These are phyloP conservation scores for Jimgerdemannia flammicorona DNA, from an alignment of 192 early-diverging fungal genomes.

Conservation along the genomic window DNA sequence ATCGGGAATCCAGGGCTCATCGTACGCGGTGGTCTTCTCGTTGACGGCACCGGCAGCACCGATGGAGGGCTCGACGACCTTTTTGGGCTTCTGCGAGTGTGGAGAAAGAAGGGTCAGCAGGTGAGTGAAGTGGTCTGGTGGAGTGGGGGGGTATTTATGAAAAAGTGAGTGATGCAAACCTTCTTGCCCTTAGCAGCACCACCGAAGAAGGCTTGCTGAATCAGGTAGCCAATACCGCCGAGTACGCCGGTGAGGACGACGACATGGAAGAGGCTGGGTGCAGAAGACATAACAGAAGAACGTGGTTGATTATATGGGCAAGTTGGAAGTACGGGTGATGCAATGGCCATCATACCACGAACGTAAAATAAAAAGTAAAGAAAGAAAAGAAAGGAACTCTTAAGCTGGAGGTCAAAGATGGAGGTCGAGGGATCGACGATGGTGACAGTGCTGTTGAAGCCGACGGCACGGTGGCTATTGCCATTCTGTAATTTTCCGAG, in stretches of 20 bases:
- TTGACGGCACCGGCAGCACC: neutral
- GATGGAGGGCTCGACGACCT: neutral
- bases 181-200: slow-evolving; percentile 26
- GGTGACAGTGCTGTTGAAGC: slow-evolving; percentile 40
- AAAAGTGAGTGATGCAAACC: neutral
- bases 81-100: slow-evolving; percentile 1
- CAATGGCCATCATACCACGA: neutral
- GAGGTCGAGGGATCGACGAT: slow-evolving; percentile 43
- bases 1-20: slow-evolving; percentile 55
- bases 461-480: slow-evolving; percentile 29
- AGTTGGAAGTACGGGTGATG: neutral
- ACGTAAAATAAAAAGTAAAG: no score
- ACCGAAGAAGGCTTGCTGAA: slow-evolving; percentile 44
- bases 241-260: slow-evolving; percentile 30
- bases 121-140: neutral
- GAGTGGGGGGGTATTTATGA: neutral
- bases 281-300: neutral
- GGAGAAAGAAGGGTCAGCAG: neutral
- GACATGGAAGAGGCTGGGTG: slow-evolving; percentile 42
- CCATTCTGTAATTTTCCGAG: neutral
- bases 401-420: slow-evolving; percentile 56
- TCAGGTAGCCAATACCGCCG: slow-evolving; percentile 40
- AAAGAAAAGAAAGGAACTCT: slow-evolving; percentile 12
- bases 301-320: slow-evolving; percentile 3
- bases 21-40: slow-evolving; percentile 14